These are phyloP conservation scores for Isabelozyma pseudorhagii DNA, from an alignment of 805 yeast genomes.

Conservation along the genomic window DNA sequence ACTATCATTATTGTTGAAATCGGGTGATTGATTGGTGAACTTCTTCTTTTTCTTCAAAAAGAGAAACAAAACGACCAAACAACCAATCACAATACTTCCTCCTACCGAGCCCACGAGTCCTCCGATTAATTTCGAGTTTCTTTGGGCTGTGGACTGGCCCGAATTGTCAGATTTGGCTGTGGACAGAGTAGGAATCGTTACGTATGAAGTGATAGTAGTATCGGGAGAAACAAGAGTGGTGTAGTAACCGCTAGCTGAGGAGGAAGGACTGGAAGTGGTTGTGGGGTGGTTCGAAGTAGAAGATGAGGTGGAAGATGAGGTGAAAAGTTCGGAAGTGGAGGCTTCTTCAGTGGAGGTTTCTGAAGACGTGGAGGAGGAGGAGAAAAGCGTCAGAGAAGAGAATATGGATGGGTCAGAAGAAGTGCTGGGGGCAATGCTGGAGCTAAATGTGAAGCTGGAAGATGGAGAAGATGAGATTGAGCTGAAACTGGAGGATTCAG, in stretches of 20 bases:
- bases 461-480: background rate
- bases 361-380: slow-evolving; percentile 2
- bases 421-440: background rate
- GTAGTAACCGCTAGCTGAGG: slow-evolving; percentile 5
- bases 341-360: background rate
- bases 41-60: slow-evolving; percentile 30
- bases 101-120: slow-evolving; percentile 47
- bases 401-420: background rate
- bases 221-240: slow-evolving; percentile 13
- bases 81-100: slow-evolving; percentile 41
- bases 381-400: background rate
- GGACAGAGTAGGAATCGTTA: slow-evolving; percentile 36
- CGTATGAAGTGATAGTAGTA: slow-evolving; percentile 39
- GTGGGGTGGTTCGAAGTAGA: background rate
- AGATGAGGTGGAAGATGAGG: slow-evolving; percentile 2
- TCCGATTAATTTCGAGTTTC: slow-evolving; percentile 38
- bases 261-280: slow-evolving; percentile 2
- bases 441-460: background rate
- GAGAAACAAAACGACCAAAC: slow-evolving; percentile 31
- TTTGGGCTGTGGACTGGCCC: slow-evolving; percentile 10
- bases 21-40: slow-evolving; percentile 41
- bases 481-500: background rate
- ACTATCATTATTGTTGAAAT: slow-evolving; percentile 33
- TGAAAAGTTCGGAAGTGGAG: slow-evolving; percentile 1
- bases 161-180: slow-evolving; percentile 8